These are phyloP conservation scores for Mollisiaceae sp. DNA, from an alignment of 2,329 filamentous ascomycete genomes.

Conservation along the genomic window DNA sequence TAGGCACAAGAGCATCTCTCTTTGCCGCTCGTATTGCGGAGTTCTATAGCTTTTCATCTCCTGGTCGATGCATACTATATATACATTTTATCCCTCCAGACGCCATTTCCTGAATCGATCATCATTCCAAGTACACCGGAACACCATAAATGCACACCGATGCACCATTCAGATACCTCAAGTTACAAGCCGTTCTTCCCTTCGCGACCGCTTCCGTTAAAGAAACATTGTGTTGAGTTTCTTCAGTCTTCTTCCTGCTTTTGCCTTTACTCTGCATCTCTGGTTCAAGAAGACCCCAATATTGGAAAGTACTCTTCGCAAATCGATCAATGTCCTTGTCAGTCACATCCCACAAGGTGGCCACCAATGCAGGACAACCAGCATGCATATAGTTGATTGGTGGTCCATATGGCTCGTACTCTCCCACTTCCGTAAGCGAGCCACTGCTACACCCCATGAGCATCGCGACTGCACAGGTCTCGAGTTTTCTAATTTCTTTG, in stretches of 20 bases:
- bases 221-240: slow-evolving; percentile 51
- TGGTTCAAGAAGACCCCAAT: slow-evolving; percentile 74
- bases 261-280: slow-evolving; percentile 42
- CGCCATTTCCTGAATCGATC: slow-evolving; percentile 14
- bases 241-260: slow-evolving; percentile 36
- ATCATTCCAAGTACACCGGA: slow-evolving; percentile 66
- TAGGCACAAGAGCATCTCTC: background rate
- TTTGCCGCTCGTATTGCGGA: background rate
- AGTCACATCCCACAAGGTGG: slow-evolving; percentile 97
- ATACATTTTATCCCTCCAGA: background rate
- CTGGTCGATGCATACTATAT: background rate
- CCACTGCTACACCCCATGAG: slow-evolving; percentile 96
- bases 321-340: slow-evolving; percentile 97
- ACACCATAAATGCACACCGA: slow-evolving; percentile 95
- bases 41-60: background rate
- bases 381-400: slow-evolving; percentile 92
- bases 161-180: slow-evolving; percentile 91
- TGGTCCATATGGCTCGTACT: slow-evolving; percentile 90
- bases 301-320: slow-evolving; percentile 76
- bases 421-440: slow-evolving; percentile 77
- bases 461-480: slow-evolving; percentile 79
- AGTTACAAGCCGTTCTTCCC: slow-evolving; percentile 78
- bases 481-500: slow-evolving; percentile 78
- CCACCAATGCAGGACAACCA: slow-evolving; percentile 83
- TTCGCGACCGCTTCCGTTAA: slow-evolving; percentile 82